Evolutionary conservation across 2,329 filamentous ascomycete species (phyloP).

Genomic region (Blastomyces parvus): DNA sequence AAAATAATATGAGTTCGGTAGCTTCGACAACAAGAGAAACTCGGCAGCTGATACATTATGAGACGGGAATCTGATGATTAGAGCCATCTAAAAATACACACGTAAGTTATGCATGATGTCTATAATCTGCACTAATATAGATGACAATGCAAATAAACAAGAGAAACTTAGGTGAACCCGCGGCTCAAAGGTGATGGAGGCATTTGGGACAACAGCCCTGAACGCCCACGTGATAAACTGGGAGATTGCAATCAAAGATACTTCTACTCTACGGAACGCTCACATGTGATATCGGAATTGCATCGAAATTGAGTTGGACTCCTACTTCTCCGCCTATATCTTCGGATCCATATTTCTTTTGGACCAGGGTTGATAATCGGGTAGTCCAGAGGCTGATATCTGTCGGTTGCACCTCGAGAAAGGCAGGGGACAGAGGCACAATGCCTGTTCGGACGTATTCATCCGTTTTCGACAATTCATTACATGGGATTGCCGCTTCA

Average conservation of each 20-base stretch:
- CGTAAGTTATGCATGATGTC: background rate
- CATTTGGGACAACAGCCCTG: background rate
- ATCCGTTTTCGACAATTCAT: conserved; percentile 14
- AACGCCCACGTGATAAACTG: background rate
- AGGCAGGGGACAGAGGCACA: conserved; percentile 10
- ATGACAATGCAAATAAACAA: background rate
- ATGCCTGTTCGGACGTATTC: conserved; percentile 17
- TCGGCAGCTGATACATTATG: background rate
- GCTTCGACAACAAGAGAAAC: too few relatives aligned
- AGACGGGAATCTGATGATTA: background rate
- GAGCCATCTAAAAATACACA: background rate
- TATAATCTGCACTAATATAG: background rate
- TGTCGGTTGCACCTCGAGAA: conserved; percentile 10
- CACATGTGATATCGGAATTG: background rate
- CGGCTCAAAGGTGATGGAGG: background rate
- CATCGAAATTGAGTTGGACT: conserved; percentile 4
- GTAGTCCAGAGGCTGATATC: conserved; percentile 15
- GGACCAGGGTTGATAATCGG: conserved; percentile 16
- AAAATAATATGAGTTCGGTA: too few relatives aligned
- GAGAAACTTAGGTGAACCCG: background rate
- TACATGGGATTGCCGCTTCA: conserved; percentile 7
- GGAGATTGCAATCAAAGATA: background rate
- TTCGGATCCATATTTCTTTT: conserved; percentile 15
- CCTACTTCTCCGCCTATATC: conserved; percentile 4
- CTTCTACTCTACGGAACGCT: background rate